These are phyloP conservation scores for Ceratocystis smalleyi DNA, from an alignment of 2,329 filamentous ascomycete species.

Conservation along the genomic window DNA sequence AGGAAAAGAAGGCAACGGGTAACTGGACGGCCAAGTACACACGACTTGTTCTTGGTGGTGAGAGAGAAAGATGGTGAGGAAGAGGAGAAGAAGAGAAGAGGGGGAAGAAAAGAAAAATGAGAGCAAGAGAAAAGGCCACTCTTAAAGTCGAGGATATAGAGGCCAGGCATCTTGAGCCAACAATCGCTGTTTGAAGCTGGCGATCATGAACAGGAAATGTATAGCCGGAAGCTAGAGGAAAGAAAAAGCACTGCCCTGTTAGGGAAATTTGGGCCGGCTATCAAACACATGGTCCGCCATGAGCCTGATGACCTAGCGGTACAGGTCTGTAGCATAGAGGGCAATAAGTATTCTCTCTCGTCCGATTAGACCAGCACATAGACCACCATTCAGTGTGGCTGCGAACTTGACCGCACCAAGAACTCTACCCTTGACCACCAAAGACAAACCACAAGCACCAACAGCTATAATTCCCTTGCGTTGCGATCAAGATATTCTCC, in stretches of 20 bases:
- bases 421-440: no score
- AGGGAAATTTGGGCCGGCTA: background rate
- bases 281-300: background rate
- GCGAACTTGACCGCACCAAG: no score
- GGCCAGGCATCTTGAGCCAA: background rate
- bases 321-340: background rate
- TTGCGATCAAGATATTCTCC: background rate
- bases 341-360: no score
- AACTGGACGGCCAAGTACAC: constrained; percentile 18
- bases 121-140: background rate
- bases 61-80: constrained; percentile 17
- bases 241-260: background rate
- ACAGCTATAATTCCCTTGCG: background rate
- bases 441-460: no score
- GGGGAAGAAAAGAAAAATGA: constrained; percentile 5
- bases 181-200: background rate
- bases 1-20: constrained; percentile 19
- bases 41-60: constrained; percentile 15
- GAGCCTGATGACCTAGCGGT: background rate
- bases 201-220: background rate
- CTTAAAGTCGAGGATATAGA: background rate
- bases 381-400: no score
- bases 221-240: background rate
- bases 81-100: constrained; percentile 18
- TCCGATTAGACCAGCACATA: no score